Percentiles rank a stretch among this genome's conserved stretches.
These are phyloP conservation scores for Apiospora sp. DNA, from an alignment of 2,329 filamentous ascomycete species.

Conservation along the genomic window DNA sequence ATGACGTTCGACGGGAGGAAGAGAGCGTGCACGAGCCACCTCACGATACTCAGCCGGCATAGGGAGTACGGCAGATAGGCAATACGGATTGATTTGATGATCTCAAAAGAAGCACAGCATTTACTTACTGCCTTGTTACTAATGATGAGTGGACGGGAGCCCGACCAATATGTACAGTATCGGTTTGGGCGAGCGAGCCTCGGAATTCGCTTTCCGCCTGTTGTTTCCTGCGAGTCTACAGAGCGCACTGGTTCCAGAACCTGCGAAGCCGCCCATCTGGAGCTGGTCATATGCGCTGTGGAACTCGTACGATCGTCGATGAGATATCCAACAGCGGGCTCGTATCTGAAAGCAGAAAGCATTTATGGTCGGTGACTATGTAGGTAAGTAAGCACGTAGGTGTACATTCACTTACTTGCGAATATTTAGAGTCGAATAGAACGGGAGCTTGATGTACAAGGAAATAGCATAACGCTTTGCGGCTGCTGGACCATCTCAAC, in stretches of 20 bases:
- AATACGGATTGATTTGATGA: neutral
- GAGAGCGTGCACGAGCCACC: neutral
- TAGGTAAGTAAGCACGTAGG: neutral
- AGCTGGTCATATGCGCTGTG: constrained; percentile 7
- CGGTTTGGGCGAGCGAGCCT: neutral
- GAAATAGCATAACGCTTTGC: too few species aligned
- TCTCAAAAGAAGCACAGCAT: neutral
- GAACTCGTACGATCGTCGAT: neutral
- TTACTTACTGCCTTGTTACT: neutral
- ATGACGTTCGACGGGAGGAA: neutral
- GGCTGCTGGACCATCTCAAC: too few species aligned
- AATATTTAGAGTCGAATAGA: neutral
- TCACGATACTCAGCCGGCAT: constrained; percentile 2
- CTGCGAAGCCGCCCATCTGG: neutral
- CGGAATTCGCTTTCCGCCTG: neutral
- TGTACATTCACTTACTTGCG: neutral
- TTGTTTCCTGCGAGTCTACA: neutral
- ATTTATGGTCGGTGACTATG: too few species aligned
- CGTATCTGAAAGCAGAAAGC: neutral
- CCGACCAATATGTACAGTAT: too few species aligned
- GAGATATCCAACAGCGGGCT: neutral
- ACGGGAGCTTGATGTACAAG: too few species aligned
- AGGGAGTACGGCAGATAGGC: neutral
- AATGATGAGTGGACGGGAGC: neutral
- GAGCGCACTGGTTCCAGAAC: neutral